Base-by-base conservation (phyloP, 306 rosid genomes). In the Lotus japonicus region DNA sequence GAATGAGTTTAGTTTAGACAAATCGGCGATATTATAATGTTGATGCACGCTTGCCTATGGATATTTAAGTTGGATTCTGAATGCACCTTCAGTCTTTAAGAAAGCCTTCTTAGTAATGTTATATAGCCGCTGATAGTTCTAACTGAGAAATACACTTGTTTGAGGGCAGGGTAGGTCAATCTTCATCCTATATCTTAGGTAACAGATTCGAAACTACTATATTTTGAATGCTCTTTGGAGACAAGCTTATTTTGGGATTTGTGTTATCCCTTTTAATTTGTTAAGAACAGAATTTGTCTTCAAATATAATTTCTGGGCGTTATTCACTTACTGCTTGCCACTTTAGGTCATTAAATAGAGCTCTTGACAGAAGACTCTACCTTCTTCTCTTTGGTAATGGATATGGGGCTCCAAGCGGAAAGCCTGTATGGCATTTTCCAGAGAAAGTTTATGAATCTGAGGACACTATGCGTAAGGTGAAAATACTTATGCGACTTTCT, bases 341-440 rank as follows among this genome's bases (percentile, higher is more conserved):
- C 59, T 31, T 62, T 62, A 90, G 99, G 88, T 94, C 99, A 69
- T 78, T 92, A 72, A 87, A 88, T 69, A 84, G 98, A 71, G 97
- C 98, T 71, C 97, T 89, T 54, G 98, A 94, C 80, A 81, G 85
- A 78, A 86, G 96, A 80, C 79, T 90, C 10, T 94, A 94, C 77
- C 99, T 94, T 81, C 85, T 94, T 73, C 71, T 88, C 52, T 74
- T 50, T 45, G 90, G 96, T 9, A 54, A 68, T 18, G 61, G 92
- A 18, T 58, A 74, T 72, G 92, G 90, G 41, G 82, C 80, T 64
- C 81, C 85, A 62, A 75, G 84, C 1, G 82, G 79, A 64, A 75
- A 92, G 56, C 86, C 89, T 7, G 81, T 80, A 73, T 94, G 96
- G 96, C 91, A 94, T 78, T 88, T 94, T 77, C 96, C 99, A 9